Base-by-base conservation (phyloP, 768 basidiomycete genomes). In the Termitomyces sp. region DNA sequence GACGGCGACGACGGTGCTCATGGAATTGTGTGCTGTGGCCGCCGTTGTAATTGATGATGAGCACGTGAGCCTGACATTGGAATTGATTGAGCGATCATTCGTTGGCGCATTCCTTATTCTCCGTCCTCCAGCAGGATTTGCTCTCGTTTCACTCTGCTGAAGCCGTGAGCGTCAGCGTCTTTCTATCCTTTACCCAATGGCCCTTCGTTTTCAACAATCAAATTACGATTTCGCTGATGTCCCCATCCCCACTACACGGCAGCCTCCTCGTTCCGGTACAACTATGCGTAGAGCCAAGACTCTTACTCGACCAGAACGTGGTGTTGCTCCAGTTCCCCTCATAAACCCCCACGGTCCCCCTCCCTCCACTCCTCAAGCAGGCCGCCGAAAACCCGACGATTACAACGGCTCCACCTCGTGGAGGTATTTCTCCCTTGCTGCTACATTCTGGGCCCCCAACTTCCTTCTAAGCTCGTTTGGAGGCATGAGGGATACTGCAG, bases 221-320 rank as follows among this genome's bases (percentile, higher is more conserved):
- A 78, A 78, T 68, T 77, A 78, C 65, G 74, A 77, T 66, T 70
- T 75, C 60, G 73, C 78, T 61, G 84, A 88, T 71, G 79, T 89
- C 66, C 88, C 87, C 60, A 85, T 85, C 55, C 84, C 84, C 30
- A 88, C 86, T 10, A 73, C 79, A 49, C 77, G 83, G 52, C 76
- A 78, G 47, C 78, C 84, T 16, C 78, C 79, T 19, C 68, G 76
- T 16, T 71, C 79, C 30, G 81, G 79, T 44, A 71, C 82, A 46
- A 88, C 88, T 49, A 76, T 94, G 55, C 86, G 88, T 54, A 82
- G 95, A 53, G 91, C 91, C 67, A 99, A 98, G 79, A 99, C 97
- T 6, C 85, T 99, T 63, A 98, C 92, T 50, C 83, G 93, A 57
- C 97, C 97, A 66, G 97, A 99, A 76, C 86, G 97, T 56, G 81